phyloP scores from a whole-genome alignment of 225 moss, liverwort and hornwort genomes.

The Marchantia paleacea region DNA sequence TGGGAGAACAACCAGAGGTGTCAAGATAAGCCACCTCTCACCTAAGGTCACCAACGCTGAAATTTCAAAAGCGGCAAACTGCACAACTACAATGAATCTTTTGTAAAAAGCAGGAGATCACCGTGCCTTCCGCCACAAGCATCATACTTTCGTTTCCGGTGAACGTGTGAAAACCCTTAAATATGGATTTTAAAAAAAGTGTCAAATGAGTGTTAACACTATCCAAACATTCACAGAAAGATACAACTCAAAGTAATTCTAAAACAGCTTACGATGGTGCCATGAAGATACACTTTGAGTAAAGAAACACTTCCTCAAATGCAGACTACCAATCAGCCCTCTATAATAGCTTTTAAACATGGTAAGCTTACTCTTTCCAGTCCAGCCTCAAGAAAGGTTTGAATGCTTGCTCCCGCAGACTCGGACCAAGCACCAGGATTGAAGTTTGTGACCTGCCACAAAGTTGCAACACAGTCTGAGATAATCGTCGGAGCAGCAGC shows the following conservation, averaged over 20 bases:
- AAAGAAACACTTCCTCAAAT: not conserved
- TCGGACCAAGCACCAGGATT: conserved; percentile 67
- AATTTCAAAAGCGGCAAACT: conserved; percentile 94
- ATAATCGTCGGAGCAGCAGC: not conserved
- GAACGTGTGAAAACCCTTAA: not conserved
- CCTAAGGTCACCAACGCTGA: conserved; percentile 74
- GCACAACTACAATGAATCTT: conserved; percentile 27
- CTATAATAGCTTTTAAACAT: not conserved
- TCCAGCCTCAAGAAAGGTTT: conserved; percentile 58
- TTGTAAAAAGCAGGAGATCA: not conserved
- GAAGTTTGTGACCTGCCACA: conserved; percentile 62
- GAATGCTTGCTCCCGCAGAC: conserved; percentile 55
- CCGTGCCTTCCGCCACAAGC: not conserved
- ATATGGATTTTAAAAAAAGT: not conserved
- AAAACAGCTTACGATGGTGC: not conserved
- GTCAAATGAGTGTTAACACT: not conserved
- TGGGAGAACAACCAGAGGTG: conserved; percentile 75
- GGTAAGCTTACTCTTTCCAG: conserved; percentile 63
- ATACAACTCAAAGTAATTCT: not conserved
- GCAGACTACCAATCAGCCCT: not conserved
- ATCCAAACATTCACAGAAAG: not conserved
- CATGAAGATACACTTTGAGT: not conserved
- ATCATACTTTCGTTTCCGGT: not conserved
- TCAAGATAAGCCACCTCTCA: conserved; percentile 86
- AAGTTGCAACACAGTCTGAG: not conserved